Conservation (phyloP, 73 alveolate genomes). For the Symbiodinium natans region DNA sequence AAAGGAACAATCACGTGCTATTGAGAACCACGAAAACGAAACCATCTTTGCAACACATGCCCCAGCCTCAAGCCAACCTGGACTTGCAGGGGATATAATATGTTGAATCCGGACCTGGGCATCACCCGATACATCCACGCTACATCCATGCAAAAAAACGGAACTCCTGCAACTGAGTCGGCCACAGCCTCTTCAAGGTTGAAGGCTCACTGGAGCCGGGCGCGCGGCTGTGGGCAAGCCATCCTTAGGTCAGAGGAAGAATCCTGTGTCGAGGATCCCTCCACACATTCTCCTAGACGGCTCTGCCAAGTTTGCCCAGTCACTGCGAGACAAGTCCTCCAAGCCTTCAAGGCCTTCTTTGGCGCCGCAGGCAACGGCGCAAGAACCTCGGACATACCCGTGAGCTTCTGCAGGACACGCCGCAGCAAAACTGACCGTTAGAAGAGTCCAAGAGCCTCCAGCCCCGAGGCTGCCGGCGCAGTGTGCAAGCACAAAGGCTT, state of each 20-base stretch:
- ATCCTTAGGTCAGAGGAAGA: not conserved
- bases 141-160: too few relatives aligned
- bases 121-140: too few relatives aligned
- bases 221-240: not conserved
- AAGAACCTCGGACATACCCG: not conserved
- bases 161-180: not conserved
- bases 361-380: not conserved
- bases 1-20: not conserved
- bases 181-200: not conserved
- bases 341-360: not conserved
- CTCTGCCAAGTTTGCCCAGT: too few relatives aligned
- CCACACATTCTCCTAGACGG: too few relatives aligned
- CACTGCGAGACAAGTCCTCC: too few relatives aligned
- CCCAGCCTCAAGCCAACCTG: slow-evolving; percentile 51
- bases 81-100: slow-evolving; percentile 63
- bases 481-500: not conserved
- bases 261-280: too few relatives aligned
- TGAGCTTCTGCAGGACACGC: not conserved
- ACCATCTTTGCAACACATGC: not conserved
- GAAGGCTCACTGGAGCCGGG: not conserved
- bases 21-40: not conserved
- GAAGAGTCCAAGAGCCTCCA: not conserved
- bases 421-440: not conserved
- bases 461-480: not conserved
- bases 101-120: slow-evolving; percentile 34